Evolutionary conservation across 495 filamentous ascomycete species (phyloP), one percentile per base, ranked within the genome.

Genomic region (Hypomontagnella monticulosa): DNA sequence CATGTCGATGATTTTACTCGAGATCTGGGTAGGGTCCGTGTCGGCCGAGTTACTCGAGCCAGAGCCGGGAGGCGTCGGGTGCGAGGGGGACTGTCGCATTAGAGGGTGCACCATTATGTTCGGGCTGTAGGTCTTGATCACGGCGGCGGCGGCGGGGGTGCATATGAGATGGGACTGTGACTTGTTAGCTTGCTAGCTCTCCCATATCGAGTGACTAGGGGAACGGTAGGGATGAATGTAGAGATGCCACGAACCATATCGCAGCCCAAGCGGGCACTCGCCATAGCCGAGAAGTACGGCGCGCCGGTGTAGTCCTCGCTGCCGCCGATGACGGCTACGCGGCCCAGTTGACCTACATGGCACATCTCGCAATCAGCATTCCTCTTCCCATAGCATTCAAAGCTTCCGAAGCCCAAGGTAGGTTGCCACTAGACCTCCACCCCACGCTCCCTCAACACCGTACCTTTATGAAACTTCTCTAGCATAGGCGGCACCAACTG

Each of bases 51-150:
- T 60, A 11, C 69, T 15, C 14, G 77, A 64, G 62, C 78, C 73
- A 10, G 84, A 79, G 36, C 18, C 16, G 4, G 76, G 65, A 1
- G 68, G 11, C 23, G 23, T 27, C 23, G 23, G 23, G 23, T 27
- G 23, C 23, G 23, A 27, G 23, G 79, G 75, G 5, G 85, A 81
- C 77, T 93, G 92, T 32, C 93, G 93, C 84, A 99, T 93, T 48
- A 96, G 83, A 2, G 95, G 96, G 74, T 98, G 96, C 11, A 99
- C 96, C 96, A 99, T 98, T 11, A 99, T 80, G 78, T 98, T 97
- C 8, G 95, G 95, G 34, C 96, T 98, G 81, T 98, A 99, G 12
- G 91, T 88, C 82, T 99, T 99, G 72, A 99, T 96, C 42, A 97
- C 94, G 75, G 86, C 82, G 59, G 88, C 91, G 44, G 96, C 96